phyloP scores from a whole-genome alignment of 2,329 filamentous ascomycete species.

The Nemania abortiva region DNA sequence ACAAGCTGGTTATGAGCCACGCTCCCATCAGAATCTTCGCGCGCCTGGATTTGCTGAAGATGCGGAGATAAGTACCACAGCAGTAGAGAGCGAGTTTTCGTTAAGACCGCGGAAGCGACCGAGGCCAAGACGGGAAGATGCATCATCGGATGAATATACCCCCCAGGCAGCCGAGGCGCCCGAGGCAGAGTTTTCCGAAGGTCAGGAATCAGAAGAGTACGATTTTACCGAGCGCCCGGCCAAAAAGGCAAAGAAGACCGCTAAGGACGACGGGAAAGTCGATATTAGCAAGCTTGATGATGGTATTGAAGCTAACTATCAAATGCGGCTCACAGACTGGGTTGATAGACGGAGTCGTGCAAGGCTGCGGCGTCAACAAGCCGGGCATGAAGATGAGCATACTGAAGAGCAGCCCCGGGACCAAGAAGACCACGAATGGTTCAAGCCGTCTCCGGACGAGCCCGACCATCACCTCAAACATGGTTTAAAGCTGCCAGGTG shows the following conservation, averaged over 20 bases:
- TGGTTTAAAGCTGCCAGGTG: slow-evolving; percentile 84
- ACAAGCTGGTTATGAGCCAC: slow-evolving; percentile 60
- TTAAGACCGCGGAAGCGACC: slow-evolving; percentile 70
- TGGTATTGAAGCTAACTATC: slow-evolving; percentile 86
- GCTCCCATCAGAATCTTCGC: slow-evolving; percentile 79
- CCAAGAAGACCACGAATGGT: slow-evolving; percentile 73
- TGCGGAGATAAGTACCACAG: slow-evolving; percentile 51
- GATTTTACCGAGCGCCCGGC: slow-evolving; percentile 55
- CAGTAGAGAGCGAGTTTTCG: slow-evolving; percentile 66
- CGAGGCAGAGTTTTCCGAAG: slow-evolving; percentile 50
- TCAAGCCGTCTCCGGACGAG: slow-evolving; percentile 85
- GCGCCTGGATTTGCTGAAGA: slow-evolving; percentile 76
- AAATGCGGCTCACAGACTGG: slow-evolving; percentile 81
- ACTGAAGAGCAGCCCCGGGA: slow-evolving; percentile 54
- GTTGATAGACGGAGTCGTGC: slow-evolving; percentile 71
- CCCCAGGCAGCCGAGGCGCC: slow-evolving; percentile 50
- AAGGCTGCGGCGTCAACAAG: slow-evolving; percentile 58
- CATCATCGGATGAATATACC: slow-evolving; percentile 62
- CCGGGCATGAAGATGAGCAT: slow-evolving; percentile 52
- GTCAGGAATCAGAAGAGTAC: slow-evolving; percentile 56
- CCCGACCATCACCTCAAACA: slow-evolving; percentile 81
- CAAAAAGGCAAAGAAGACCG: slow-evolving; percentile 58
- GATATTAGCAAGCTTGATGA: slow-evolving; percentile 79
- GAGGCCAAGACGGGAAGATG: slow-evolving; percentile 54
- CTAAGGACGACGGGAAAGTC: slow-evolving; percentile 57